phyloP scores from a whole-genome alignment of 1,139 yeast species.

The Debaryomyces udenii region DNA sequence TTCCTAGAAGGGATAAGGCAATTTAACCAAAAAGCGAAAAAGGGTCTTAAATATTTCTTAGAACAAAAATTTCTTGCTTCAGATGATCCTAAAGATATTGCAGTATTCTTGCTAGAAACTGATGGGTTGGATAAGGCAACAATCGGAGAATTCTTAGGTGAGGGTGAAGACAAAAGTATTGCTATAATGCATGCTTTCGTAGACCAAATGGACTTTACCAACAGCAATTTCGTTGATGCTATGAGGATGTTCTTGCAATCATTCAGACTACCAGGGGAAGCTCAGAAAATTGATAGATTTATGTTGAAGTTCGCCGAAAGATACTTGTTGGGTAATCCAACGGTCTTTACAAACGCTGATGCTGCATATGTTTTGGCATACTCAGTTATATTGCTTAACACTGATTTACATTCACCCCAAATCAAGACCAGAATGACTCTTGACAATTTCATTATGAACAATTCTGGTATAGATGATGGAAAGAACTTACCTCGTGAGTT shows the following conservation, averaged over 20 bases:
- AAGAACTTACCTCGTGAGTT: slow-evolving; percentile 78
- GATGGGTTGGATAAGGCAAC: slow-evolving; percentile 83
- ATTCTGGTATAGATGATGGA: slow-evolving; percentile 93
- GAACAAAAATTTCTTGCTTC: slow-evolving; percentile 64
- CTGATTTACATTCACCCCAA: slow-evolving; percentile 91
- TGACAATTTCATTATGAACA: slow-evolving; percentile 83
- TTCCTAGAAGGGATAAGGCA: slow-evolving; percentile 75
- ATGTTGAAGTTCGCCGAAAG: slow-evolving; percentile 97
- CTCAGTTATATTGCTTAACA: slow-evolving; percentile 90
- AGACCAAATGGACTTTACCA: slow-evolving; percentile 78
- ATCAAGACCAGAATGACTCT: slow-evolving; percentile 83
- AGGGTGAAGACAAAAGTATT: slow-evolving; percentile 76
- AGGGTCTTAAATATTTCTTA: slow-evolving; percentile 67
- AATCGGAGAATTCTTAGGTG: slow-evolving; percentile 92
- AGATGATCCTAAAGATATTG: slow-evolving; percentile 67
- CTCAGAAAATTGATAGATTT: slow-evolving; percentile 94
- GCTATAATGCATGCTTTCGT: slow-evolving; percentile 93
- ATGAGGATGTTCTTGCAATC: slow-evolving; percentile 81
- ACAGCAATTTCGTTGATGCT: slow-evolving; percentile 77
- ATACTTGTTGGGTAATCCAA: slow-evolving; percentile 85
- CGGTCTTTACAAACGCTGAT: slow-evolving; percentile 85
- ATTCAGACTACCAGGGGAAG: slow-evolving; percentile 96
- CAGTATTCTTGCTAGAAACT: slow-evolving; percentile 70
- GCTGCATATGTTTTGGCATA: slow-evolving; percentile 92
- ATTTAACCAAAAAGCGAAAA: slow-evolving; percentile 84